These are phyloP conservation scores for Aspergillus neotritici DNA, from an alignment of 2,329 filamentous ascomycete species.

Conservation along the genomic window DNA sequence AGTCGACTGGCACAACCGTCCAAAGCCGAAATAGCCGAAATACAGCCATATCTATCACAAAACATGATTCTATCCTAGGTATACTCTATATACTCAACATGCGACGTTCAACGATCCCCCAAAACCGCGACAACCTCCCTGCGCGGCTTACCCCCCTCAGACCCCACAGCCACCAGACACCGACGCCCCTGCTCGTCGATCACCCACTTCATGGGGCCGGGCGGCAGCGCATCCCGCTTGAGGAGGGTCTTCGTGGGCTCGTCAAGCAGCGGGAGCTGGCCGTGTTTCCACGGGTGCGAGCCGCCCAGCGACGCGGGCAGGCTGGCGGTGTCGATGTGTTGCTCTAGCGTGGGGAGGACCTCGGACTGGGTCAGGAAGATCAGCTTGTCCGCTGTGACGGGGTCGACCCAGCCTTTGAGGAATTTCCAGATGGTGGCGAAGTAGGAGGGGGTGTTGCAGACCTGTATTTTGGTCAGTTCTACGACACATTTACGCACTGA, in stretches of 20 bases:
- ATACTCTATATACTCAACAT: no score
- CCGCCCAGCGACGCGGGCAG: slow-evolving; percentile 21
- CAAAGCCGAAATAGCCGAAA: no score
- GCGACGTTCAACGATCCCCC: background rate
- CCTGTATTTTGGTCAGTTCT: slow-evolving; percentile 6
- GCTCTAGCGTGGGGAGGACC: slow-evolving; percentile 10
- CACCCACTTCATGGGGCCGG: slow-evolving; percentile 19
- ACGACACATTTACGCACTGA: background rate
- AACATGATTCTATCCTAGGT: no score
- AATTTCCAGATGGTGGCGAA: slow-evolving; percentile 20
- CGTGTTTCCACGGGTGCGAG: slow-evolving; percentile 14
- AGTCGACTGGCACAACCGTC: no score
- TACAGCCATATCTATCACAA: no score
- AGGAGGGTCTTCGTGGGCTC: slow-evolving; percentile 7
- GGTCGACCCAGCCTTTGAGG: slow-evolving; percentile 21
- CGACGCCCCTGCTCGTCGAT: slow-evolving; percentile 7
- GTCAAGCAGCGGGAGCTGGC: slow-evolving; percentile 17
- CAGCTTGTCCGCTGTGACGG: slow-evolving; percentile 21
- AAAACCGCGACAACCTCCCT: slow-evolving; percentile 5
- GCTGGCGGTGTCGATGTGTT: slow-evolving; percentile 13
- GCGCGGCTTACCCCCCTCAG: slow-evolving; percentile 6
- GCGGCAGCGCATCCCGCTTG: slow-evolving; percentile 4
- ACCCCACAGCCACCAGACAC: slow-evolving; percentile 17
- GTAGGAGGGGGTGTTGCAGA: slow-evolving; percentile 22
- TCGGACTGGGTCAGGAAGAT: slow-evolving; percentile 13